Evolutionary conservation across 1,139 yeast species (phyloP), one percentile per base, ranked within the genome.

Genomic region (Geotrichum aggregatum): DNA sequence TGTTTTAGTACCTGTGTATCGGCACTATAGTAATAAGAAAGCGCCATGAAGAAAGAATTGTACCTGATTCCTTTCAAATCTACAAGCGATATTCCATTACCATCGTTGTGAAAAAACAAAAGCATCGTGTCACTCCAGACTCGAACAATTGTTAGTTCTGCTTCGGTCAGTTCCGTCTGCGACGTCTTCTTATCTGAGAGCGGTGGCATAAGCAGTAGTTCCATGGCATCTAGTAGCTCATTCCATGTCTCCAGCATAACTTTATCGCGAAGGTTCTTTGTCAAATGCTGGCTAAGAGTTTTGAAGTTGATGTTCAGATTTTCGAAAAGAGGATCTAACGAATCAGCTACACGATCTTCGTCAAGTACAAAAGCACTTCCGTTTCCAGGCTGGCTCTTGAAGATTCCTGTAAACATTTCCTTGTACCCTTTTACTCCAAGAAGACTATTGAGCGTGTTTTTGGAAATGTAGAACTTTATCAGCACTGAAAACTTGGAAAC

Each of bases 241-340:
- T 74, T 73, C 96, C 96, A 87, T 0, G 91, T 81, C 48, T 82
- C 83, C 1, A 84, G 63, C 87, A 88, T 85, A 0, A 87, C 87
- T 59, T 79, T 78, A 55, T 79, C 67, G 24, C 85, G 69, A 40
- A 85, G 68, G 3, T 77, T 81, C 24, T 76, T 74, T 1, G 87
- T 79, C 44, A 87, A 68, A 45, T 72, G 76, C 14, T 77, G 73
- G 0, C 89, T 89, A 43, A 87, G 69, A 1, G 84, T 82, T 53
- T 77, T 76, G 49, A 87, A 73, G 62, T 84, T 87, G 54, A 80
- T 73, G 61, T 87, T 86, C 62, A 87, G 71, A 62, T 85, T 85
- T 58, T 84, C 84, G 65, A 84, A 86, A 44, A 87, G 71, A 0
- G 95, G 94, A 62, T 78, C 76, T 68, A 87, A 76, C 1, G 92